Base-by-base conservation (phyloP, 108 stramenopile genomes). In the Cyclostephanos tholiformis region DNA sequence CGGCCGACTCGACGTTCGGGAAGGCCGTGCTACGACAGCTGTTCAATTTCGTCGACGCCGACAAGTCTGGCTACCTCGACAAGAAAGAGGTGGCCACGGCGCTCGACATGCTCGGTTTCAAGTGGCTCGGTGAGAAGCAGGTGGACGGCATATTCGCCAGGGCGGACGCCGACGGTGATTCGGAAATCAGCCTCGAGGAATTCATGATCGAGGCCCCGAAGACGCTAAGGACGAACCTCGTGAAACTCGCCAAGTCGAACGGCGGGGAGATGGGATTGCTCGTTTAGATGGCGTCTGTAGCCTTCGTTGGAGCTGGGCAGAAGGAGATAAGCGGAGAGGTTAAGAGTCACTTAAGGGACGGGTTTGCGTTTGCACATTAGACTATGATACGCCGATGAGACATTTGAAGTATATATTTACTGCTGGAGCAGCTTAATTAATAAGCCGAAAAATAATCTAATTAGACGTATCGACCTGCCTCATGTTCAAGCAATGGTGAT, bases 231-330 rank as follows among this genome's bases (percentile, higher is more conserved):
- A 89, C 88, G 8, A 91, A 92, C 51, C 72, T 95, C 67, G 80
- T 90, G 50, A 95, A 91, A 79, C 73, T 95, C 48, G 94, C 94
- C 25, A 95, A 95, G 90, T 83, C 82, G 52, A 95, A 95, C 62
- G 94, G 94, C 27, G 90, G 87, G 41, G 91, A 92, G 29, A 71
- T 95, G 61, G 94, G 94, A 19, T 83, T 95, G 62, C 71, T 95
- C 46, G 90, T 85, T 16, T 95, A 80, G 79, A 75, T 12, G 41
- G 9, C 11, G 41, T 1, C 41, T 8, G 41, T 1, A 46, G 13
- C 32, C 32, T 32, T 32, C 32, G 32, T 32, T 32, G 32, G 32
- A 32, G 32, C 32, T 32, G 32, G 32, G 32, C 32, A 32, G 32
- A 32, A 32, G 3, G 32, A 32, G 32, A 32, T 2, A 32, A 2